phyloP scores from a whole-genome alignment of 768 basidiomycete species.

The Mycena capillaripes region DNA sequence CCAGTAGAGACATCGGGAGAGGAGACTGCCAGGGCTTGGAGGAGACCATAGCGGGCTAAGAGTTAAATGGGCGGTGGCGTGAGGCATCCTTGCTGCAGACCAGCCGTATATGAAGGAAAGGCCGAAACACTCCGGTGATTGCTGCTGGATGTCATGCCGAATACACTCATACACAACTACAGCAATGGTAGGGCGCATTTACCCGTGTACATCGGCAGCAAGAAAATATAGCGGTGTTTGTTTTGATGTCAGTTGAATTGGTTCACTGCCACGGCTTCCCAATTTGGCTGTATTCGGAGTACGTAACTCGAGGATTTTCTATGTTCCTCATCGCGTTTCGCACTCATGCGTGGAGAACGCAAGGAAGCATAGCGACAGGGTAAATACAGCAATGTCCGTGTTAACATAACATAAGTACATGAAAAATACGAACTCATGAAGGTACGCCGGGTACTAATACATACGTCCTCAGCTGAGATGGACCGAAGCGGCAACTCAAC shows the following conservation, averaged over 20 bases:
- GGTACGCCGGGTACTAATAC: slow-evolving; percentile 46
- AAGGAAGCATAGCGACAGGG: too few species aligned
- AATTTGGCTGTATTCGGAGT: too few species aligned
- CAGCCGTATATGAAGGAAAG: slow-evolving; percentile 14
- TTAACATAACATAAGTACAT: slow-evolving; percentile 19
- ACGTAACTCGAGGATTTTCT: too few species aligned
- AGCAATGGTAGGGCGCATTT: not conserved
- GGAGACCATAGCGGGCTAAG: slow-evolving; percentile 25
- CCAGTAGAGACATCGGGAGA: slow-evolving; percentile 25
- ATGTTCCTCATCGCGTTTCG: too few species aligned
- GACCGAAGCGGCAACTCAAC: not conserved
- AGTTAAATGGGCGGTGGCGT: not conserved
- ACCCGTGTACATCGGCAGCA: slow-evolving; percentile 9
- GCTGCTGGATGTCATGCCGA: not conserved
- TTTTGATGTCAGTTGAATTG: too few species aligned
- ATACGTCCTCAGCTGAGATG: slow-evolving; percentile 27
- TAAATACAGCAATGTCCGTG: not conserved
- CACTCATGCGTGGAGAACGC: too few species aligned
- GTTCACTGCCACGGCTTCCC: too few species aligned
- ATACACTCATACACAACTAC: slow-evolving; percentile 14
- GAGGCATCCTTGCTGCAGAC: not conserved
- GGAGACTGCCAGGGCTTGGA: slow-evolving; percentile 23
- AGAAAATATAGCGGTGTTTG: too few species aligned
- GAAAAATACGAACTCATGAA: slow-evolving; percentile 27
- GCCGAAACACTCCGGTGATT: not conserved